Evolutionary conservation across 768 basidiomycete species (phyloP), one percentile per base, ranked within the genome.

Genomic region (Fomitopsis pulvina): DNA sequence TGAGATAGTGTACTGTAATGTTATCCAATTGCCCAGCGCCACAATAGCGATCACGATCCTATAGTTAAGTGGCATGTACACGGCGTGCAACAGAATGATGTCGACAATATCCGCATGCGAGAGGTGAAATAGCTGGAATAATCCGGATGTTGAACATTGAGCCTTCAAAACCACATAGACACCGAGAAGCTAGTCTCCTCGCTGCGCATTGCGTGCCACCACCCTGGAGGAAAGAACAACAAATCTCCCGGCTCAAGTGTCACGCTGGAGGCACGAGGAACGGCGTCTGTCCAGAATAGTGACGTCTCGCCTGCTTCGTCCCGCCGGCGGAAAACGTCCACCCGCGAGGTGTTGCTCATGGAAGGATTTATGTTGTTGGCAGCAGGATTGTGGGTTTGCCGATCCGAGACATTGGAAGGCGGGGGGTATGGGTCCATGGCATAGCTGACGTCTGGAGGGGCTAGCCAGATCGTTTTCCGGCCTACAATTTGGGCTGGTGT

Each of bases 141-240:
- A n/a, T n/a, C n/a, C n/a, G n/a, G n/a, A n/a, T n/a, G n/a, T n/a
- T n/a, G n/a, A n/a, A n/a, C n/a, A n/a, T n/a, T n/a, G n/a, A n/a
- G n/a, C n/a, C n/a, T n/a, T 66, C 68, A 94, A 65, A 91, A 94
- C 90, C 91, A 93, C 77, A 92, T 85, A 27, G 92, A 94, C 41
- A 93, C 76, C 38, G 91, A 93, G 63, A 90, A 85, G 68, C 90
- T 92, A 32, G 74, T 80, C 21, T 78, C 77, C 68, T 90, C 88
- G 65, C 82, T 85, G 55, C 83, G 79, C 87, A 92, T 88, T 16
- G 85, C 86, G 65, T 95, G 92, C 92, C 92, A 95, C 92, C 92
- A 95, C 25, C 88, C 83, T 3, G 88, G 86, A 18, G 95, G 95
- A 56, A 97, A 84, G 62, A 88, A 87, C 40, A 98, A 69, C 39